Evolutionary conservation across 1,284 basidiomycete genomes (phyloP).

Genomic region (Cryptococcus jaspeensis): DNA sequence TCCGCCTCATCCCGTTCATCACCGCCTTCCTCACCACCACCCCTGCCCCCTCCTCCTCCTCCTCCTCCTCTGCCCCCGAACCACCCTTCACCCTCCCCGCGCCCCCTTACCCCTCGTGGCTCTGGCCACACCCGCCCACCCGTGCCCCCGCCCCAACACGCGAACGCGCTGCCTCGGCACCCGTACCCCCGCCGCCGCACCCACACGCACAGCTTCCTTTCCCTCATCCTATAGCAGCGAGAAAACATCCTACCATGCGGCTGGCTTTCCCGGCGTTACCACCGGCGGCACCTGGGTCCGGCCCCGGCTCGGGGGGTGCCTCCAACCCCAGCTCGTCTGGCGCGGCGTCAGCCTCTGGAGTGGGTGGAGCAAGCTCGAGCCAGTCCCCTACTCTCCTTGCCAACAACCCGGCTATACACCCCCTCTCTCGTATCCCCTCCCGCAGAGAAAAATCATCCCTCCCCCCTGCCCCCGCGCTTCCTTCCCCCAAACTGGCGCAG

Average conservation of each 20-base stretch:
- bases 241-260: slow-evolving; percentile 45
- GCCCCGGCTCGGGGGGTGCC: background rate
- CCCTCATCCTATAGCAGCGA: slow-evolving; percentile 37
- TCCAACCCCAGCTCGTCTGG: no score
- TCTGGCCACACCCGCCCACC: slow-evolving; percentile 32
- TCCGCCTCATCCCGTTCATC: slow-evolving; percentile 41
- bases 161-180: slow-evolving; percentile 6
- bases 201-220: slow-evolving; percentile 26
- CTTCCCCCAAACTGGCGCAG: background rate
- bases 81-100: slow-evolving; percentile 30
- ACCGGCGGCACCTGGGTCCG: background rate
- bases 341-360: no score
- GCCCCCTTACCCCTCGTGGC: slow-evolving; percentile 42
- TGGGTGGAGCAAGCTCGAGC: background rate
- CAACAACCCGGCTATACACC: background rate
- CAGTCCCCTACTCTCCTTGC: slow-evolving; percentile 1
- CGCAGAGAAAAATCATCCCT: slow-evolving; percentile 8
- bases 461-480: background rate
- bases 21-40: slow-evolving; percentile 31
- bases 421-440: slow-evolving; percentile 18
- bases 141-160: background rate
- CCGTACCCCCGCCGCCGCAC: background rate
- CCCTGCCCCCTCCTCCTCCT: slow-evolving; percentile 16
- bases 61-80: slow-evolving; percentile 14
- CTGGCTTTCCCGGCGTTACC: slow-evolving; percentile 30